Evolutionary conservation across 257 asterid species (phyloP).

Genomic region (Echium plantagineum): DNA sequence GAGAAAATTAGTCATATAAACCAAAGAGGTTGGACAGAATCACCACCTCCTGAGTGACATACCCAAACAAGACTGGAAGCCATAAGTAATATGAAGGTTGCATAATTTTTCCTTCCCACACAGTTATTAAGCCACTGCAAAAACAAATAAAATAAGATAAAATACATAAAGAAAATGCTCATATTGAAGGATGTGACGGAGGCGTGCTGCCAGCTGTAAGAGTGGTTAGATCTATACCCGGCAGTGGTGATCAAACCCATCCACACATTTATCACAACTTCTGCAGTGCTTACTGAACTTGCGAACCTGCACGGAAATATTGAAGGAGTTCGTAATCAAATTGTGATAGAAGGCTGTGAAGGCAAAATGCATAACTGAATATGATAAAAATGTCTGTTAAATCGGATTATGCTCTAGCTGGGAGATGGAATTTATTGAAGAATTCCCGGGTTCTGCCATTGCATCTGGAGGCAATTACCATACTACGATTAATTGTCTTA

Average conservation of each 20-base stretch:
- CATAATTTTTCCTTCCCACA: slow-evolving; percentile 85
- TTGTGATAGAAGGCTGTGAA: neutral
- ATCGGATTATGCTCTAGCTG: too few relatives aligned
- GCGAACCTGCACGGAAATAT: slow-evolving; percentile 49
- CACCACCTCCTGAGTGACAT: slow-evolving; percentile 20
- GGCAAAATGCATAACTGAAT: neutral
- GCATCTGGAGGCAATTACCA: too few relatives aligned
- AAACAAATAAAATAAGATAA: slow-evolving; percentile 19
- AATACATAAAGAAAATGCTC: slow-evolving; percentile 6
- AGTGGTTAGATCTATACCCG: slow-evolving; percentile 43
- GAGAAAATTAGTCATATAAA: slow-evolving; percentile 10
- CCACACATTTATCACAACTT: slow-evolving; percentile 99
- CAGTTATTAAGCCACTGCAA: slow-evolving; percentile 97
- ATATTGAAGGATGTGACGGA: slow-evolving; percentile 5
- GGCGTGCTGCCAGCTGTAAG: neutral
- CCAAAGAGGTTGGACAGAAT: neutral
- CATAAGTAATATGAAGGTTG: slow-evolving; percentile 76
- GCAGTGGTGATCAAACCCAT: slow-evolving; percentile 98
- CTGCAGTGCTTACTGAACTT: slow-evolving; percentile 96
- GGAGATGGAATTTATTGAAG: too few relatives aligned
- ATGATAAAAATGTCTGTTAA: too few relatives aligned
- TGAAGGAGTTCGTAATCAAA: slow-evolving; percentile 1
- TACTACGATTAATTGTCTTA: too few relatives aligned
- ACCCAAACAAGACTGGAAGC: slow-evolving; percentile 88
- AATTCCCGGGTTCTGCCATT: too few relatives aligned